Base-by-base conservation (phyloP, 805 yeast genomes). In the Metschnikowia lochheadii region DNA sequence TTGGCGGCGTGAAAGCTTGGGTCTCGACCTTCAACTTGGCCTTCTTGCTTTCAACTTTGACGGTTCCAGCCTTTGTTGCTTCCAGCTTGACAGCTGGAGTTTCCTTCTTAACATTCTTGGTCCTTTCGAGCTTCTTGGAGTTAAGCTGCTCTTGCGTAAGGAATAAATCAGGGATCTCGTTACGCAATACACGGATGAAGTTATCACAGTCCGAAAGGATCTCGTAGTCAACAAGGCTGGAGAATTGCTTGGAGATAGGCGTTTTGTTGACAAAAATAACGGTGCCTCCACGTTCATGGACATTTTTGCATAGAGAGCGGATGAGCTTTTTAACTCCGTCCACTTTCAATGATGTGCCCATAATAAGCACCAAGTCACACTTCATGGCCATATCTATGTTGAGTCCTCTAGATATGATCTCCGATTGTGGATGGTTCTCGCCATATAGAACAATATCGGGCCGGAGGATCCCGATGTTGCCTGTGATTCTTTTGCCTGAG, bases 371-470 rank as follows among this genome's bases (percentile, higher is more conserved):
- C 53, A 88, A 64, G 62, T 90, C 96, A 0, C 97, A 96, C 52
- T 72, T 76, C 40, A 79, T 71, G 52, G 72, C 75, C 51, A 89
- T 62, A 68, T 92, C 98, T 18, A 78, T 73, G 45, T 73, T 77
- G 37, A 88, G 68, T 6, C 90, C 89, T 43, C 76, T 77, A 2
- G 95, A 86, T 39, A 92, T 82, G n/a, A 75, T 69, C 53, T 89
- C 96, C 5, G 90, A 83, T 54, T 82, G 81, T 1, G 97, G 97
- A 66, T 92, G 98, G 60, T 90, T 84, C 63, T 92, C 98, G 1
- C 97, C 97, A 65, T 92, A 92, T 20, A 92, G 74, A 1, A 92
- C 96, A 51, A 92, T 90, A 60, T 86, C 86, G 5, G 99, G 99
- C 50, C 97, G 76, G 40, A 94, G 69, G 23, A 81, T 67, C 0